These are phyloP conservation scores for Brassica balearica DNA, from an alignment of 441 rosid genomes.

Conservation along the genomic window DNA sequence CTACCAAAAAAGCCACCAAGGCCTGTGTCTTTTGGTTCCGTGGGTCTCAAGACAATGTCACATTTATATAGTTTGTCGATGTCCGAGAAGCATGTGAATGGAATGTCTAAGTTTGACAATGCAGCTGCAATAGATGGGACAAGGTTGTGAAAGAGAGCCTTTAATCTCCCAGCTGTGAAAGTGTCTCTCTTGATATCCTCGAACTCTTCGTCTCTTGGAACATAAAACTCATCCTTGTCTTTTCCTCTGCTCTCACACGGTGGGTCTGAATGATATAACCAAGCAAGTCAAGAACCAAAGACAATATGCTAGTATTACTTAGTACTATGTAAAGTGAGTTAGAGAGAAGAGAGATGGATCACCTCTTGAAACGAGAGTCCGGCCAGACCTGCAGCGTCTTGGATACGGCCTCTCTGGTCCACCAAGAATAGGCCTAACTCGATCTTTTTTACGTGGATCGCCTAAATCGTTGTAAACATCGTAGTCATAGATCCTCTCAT, in stretches of 20 bases:
- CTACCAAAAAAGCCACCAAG: slow-evolving; percentile 34
- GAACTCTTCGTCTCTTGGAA: slow-evolving; percentile 89
- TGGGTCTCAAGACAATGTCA: slow-evolving; percentile 66
- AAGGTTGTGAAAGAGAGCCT: slow-evolving; percentile 92
- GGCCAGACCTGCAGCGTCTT: slow-evolving; percentile 87
- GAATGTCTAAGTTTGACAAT: slow-evolving; percentile 75
- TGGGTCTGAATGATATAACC: slow-evolving; percentile 52
- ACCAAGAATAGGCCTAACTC: slow-evolving; percentile 73
- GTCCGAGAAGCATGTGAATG: slow-evolving; percentile 91
- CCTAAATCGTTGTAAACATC: slow-evolving; percentile 87
- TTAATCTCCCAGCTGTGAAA: slow-evolving; percentile 83
- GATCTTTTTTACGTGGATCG: slow-evolving; percentile 69
- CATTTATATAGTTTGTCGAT: slow-evolving; percentile 73
- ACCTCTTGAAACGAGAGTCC: slow-evolving; percentile 72
- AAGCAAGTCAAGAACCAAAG: slow-evolving; percentile 28
- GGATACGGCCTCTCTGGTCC: slow-evolving; percentile 81
- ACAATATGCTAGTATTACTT: background rate
- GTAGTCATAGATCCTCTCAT: slow-evolving; percentile 84
- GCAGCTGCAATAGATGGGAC: slow-evolving; percentile 83
- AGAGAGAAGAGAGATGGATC: slow-evolving; percentile 29
- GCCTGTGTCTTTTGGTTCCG: slow-evolving; percentile 44
- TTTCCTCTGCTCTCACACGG: slow-evolving; percentile 77
- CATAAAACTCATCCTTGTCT: slow-evolving; percentile 85
- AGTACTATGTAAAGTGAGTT: slow-evolving; percentile 1
- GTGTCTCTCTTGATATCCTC: slow-evolving; percentile 90